Base-by-base conservation (phyloP, 768 basidiomycete genomes). In the Phanerochaete sordida region DNA sequence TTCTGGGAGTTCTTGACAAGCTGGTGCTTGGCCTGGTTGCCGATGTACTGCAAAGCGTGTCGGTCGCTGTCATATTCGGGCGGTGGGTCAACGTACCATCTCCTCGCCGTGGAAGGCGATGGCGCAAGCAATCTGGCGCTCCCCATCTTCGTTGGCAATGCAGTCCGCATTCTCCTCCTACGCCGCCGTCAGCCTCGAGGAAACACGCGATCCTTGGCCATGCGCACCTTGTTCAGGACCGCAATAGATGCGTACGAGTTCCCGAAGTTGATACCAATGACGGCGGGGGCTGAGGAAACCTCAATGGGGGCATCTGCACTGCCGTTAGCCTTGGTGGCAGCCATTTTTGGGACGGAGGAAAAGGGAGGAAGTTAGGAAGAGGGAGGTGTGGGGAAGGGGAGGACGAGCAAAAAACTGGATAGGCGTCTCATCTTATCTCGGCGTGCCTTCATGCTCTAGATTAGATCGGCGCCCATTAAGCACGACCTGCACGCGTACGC, bases 121-220 rank as follows among this genome's bases (percentile, higher is more conserved):
- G 27, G 94, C 94, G 70, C 92, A 93, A 0, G 94, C 94, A 68
- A 99, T 98, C 77, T 99, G 96, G 31, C 97, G 88, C 71, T 98
- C 96, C 30, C 97, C 96, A 71, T 98, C 96, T 71, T 98, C 95
- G 72, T 98, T 98, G 5, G 95, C 97, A 62, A 98, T 98, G 71
- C 93, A 96, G 69, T 95, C 92, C 45, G 95, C 88, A 30, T 90
- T 78, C 13, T 92, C 92, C 75, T 97, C 94, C 93, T 95, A 58
- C 23, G 43, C 0, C 5, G 37, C 23, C 46, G 31, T 28, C 30
- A 51, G 30, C 16, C 30, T 7, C n/a, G 47, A 7, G 26, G 3
- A 51, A 51, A 3, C 50, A 56, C 56, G 26, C n/a, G 9, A 13
- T 15, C 47, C 2, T 30, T 26, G 35, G n/a, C 23, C 12, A 16